phyloP scores from a whole-genome alignment of 805 yeast genomes.

The Metschnikowia drakensbergensis region DNA sequence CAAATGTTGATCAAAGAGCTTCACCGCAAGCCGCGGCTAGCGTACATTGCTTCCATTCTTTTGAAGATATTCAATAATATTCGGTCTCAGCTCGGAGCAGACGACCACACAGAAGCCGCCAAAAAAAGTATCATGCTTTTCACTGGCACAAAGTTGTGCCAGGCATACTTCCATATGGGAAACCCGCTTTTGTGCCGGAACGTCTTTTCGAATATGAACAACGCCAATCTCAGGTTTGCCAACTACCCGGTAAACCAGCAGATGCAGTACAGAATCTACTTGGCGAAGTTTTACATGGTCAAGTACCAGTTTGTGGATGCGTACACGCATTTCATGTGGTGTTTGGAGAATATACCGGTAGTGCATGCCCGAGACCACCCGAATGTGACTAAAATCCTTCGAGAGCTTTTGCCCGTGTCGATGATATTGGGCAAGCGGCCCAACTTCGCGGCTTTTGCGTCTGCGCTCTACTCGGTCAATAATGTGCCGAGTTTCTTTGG shows the following conservation, averaged over 20 bases:
- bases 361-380: conserved; percentile 19
- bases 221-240: conserved; percentile 41
- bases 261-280: conserved; percentile 49
- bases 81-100: conserved; percentile 43
- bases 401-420: conserved; percentile 49
- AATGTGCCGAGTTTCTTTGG: conserved; percentile 21
- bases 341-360: conserved; percentile 40
- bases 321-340: conserved; percentile 52
- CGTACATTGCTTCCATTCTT: conserved; percentile 50
- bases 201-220: conserved; percentile 58
- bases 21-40: conserved; percentile 41
- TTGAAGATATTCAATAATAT: conserved; percentile 59
- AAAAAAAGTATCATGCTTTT: conserved; percentile 51
- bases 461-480: conserved; percentile 18
- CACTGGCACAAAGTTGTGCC: conserved; percentile 52
- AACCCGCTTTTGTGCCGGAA: conserved; percentile 59
- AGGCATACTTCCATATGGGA: conserved; percentile 50
- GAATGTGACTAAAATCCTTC: conserved; percentile 43
- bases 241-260: conserved; percentile 44
- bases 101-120: conserved; percentile 32
- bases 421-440: conserved; percentile 56
- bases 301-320: conserved; percentile 49
- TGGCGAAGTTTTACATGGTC: conserved; percentile 52
- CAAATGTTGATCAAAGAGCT: conserved; percentile 42
- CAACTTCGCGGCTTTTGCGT: conserved; percentile 16